Percentiles rank a stretch among this genome's conserved stretches.
Conservation (phyloP, 345 rosid genomes). For the Linum tenue region DNA sequence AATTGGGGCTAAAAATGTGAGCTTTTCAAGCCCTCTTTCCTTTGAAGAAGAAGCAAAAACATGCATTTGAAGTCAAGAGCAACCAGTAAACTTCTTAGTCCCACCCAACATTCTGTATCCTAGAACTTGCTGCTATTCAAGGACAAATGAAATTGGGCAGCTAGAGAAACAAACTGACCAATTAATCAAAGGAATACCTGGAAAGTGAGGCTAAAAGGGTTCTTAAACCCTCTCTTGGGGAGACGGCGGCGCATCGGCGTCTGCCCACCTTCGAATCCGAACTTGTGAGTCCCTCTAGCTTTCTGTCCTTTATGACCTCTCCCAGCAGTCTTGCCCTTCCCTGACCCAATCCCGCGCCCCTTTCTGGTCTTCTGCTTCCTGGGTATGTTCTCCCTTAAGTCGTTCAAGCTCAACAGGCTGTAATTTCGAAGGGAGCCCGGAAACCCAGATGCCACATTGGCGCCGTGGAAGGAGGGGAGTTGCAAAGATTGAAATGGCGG, state of each 20-base stretch:
- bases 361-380: conserved; percentile 91
- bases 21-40: too few species aligned
- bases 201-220: conserved; percentile 79
- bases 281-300: conserved; percentile 74
- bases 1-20: too few species aligned
- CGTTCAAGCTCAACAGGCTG: conserved; percentile 75
- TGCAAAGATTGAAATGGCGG: conserved; percentile 15
- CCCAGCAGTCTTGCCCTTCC: conserved; percentile 94
- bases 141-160: not conserved
- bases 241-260: conserved; percentile 84
- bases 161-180: not conserved
- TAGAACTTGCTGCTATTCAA: too few species aligned
- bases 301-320: conserved; percentile 96
- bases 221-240: conserved; percentile 91
- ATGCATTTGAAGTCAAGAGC: too few species aligned
- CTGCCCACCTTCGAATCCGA: conserved; percentile 97
- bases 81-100: too few species aligned
- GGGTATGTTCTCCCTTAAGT: conserved; percentile 73
- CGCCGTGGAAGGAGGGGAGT: conserved; percentile 4
- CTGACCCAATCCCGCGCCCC: conserved; percentile 97
- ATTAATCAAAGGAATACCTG: conserved; percentile 34
- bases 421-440: conserved; percentile 39
- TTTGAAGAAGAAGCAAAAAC: too few species aligned
- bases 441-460: conserved; percentile 16
- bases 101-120: too few species aligned